Conservation (phyloP, 192 early-diverging fungal species). For the Backusella luteola region DNA sequence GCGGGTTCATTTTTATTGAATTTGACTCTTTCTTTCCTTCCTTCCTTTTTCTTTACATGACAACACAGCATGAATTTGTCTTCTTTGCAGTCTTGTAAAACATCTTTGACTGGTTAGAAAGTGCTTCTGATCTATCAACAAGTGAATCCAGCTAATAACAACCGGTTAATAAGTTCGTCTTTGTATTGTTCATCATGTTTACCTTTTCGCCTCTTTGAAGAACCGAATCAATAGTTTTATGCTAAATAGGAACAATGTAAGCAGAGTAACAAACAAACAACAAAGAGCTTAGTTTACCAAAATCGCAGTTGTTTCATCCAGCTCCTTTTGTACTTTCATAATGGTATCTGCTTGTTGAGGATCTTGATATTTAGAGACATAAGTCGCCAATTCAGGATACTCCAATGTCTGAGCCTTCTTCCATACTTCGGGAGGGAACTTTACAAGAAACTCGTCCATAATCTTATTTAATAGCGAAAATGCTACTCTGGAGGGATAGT, state of each 20-base stretch:
- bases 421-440: slow-evolving; percentile 51
- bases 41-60: slow-evolving; percentile 34
- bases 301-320: slow-evolving; percentile 96
- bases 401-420: slow-evolving; percentile 33
- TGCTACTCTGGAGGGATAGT: slow-evolving; percentile 88
- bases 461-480: slow-evolving; percentile 84
- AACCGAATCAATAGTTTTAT: slow-evolving; percentile 92
- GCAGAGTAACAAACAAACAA: background rate
- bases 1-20: no score
- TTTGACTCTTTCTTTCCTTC: no score
- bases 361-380: slow-evolving; percentile 85
- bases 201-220: slow-evolving; percentile 83
- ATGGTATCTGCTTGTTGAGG: slow-evolving; percentile 90
- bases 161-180: background rate
- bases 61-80: slow-evolving; percentile 74
- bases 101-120: slow-evolving; percentile 90
- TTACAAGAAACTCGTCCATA: slow-evolving; percentile 80
- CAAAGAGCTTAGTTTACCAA: slow-evolving; percentile 45
- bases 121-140: slow-evolving; percentile 75
- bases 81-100: slow-evolving; percentile 98
- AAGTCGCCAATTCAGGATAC: slow-evolving; percentile 73
- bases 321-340: slow-evolving; percentile 90
- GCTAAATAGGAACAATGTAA: slow-evolving; percentile 35
- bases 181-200: background rate
- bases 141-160: slow-evolving; percentile 68